Percentiles rank a stretch among this genome's conserved stretches.
These are phyloP conservation scores for Lumnitzera littorea DNA, from an alignment of 345 rosid species.

Conservation along the genomic window DNA sequence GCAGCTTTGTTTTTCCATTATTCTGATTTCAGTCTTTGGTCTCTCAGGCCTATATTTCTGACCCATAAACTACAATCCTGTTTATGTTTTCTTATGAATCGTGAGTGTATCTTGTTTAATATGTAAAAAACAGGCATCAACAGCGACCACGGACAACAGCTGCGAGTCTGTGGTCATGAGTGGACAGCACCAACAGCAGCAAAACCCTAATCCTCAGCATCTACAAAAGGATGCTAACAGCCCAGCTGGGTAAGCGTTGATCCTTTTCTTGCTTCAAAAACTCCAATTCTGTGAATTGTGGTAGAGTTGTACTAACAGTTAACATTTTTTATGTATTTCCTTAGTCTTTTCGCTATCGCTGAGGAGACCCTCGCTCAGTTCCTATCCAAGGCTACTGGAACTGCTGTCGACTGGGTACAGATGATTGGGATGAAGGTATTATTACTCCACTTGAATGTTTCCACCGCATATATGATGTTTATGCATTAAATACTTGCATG, in stretches of 20 bases:
- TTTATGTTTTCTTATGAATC: not conserved
- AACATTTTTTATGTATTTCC: not conserved
- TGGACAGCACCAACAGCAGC: constrained; percentile 96
- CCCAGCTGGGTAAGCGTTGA: constrained; percentile 84
- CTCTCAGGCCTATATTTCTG: not conserved
- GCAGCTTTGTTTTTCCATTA: not conserved
- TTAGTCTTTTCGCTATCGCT: constrained; percentile 83
- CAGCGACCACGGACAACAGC: constrained; percentile 98
- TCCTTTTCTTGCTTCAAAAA: not conserved
- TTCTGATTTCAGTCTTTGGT: not conserved
- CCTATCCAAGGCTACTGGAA: constrained; percentile 97
- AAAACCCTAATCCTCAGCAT: constrained; percentile 91
- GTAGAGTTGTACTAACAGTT: not conserved
- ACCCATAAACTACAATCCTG: not conserved
- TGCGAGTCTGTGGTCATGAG: constrained; percentile 99
- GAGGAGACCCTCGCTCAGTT: constrained; percentile 95
- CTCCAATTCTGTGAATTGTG: not conserved
- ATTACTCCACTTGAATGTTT: not conserved
- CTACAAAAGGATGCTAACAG: constrained; percentile 89
- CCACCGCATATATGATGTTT: not conserved
- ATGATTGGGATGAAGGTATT: constrained; percentile 99
- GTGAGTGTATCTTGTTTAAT: not conserved
- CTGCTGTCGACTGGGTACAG: constrained; percentile 99
- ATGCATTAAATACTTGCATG: not conserved
- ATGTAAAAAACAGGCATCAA: constrained; percentile 48